Conservation (phyloP, 495 filamentous ascomycete genomes). For the Amphirosellinia nigrospora region DNA sequence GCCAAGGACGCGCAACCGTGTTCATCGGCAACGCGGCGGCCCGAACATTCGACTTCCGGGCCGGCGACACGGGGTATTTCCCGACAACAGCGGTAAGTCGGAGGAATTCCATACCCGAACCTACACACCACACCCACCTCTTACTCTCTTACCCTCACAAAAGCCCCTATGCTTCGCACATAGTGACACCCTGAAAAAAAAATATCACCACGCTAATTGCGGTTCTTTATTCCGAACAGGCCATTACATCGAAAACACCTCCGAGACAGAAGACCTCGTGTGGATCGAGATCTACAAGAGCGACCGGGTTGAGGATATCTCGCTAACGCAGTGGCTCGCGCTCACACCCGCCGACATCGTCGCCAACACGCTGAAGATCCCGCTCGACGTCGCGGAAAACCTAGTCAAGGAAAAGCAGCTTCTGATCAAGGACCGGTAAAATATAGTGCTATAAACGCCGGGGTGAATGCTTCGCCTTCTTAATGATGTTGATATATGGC, state of each 20-base stretch:
- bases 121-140: not conserved
- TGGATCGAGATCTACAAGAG: conserved; percentile 73
- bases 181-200: too few relatives aligned
- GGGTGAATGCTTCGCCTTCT: not conserved
- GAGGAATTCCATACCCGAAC: not conserved
- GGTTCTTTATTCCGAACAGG: conserved; percentile 2
- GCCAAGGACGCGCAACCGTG: conserved; percentile 63
- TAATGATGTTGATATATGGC: not conserved
- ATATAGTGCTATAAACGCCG: too few relatives aligned
- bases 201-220: not conserved
- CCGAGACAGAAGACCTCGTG: conserved; percentile 62
- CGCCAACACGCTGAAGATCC: conserved; percentile 62
- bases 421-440: conserved; percentile 45
- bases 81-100: conserved; percentile 61
- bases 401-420: conserved; percentile 71
- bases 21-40: conserved; percentile 64
- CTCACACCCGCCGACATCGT: conserved; percentile 66
- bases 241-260: conserved; percentile 72
- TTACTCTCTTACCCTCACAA: not conserved
- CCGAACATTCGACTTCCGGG: conserved; percentile 67
- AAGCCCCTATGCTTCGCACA: not conserved
- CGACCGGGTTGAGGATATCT: conserved; percentile 63
- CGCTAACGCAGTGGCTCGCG: conserved; percentile 68
- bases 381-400: conserved; percentile 58
- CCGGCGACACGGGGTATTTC: conserved; percentile 71